Conservation (phyloP, 768 basidiomycete species). For the Suillus ampliporus region DNA sequence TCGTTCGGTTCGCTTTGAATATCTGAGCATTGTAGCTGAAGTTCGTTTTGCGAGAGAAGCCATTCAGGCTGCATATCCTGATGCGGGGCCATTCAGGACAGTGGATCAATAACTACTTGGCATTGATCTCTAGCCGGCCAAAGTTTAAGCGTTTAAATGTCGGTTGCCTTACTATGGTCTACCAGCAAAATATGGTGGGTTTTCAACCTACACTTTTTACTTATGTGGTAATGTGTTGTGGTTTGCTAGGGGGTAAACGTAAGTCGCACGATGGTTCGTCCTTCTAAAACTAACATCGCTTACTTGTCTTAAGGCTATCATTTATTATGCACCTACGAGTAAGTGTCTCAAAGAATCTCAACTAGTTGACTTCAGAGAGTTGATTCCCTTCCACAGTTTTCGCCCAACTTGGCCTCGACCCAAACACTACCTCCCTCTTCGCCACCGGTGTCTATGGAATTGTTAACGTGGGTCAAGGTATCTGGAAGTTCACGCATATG, state of each 20-base stretch:
- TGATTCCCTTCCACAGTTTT: slow-evolving; percentile 39
- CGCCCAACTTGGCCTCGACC: slow-evolving; percentile 45
- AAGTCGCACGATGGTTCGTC: slow-evolving; percentile 12
- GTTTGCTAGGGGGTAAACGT: slow-evolving; percentile 33
- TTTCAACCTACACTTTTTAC: not conserved
- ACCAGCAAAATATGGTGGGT: slow-evolving; percentile 39
- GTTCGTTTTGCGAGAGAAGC: slow-evolving; percentile 32
- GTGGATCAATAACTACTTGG: slow-evolving; percentile 29
- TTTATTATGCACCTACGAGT: slow-evolving; percentile 29
- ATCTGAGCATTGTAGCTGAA: slow-evolving; percentile 46
- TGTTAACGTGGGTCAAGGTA: slow-evolving; percentile 28
- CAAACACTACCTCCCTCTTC: slow-evolving; percentile 45
- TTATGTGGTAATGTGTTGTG: not conserved
- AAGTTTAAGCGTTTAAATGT: slow-evolving; percentile 37
- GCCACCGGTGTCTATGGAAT: slow-evolving; percentile 49
- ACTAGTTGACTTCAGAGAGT: not conserved
- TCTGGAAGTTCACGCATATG: too few relatives aligned
- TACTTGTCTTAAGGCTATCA: slow-evolving; percentile 28
- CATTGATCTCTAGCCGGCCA: slow-evolving; percentile 33
- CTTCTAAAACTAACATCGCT: slow-evolving; percentile 6
- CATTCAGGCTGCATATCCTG: slow-evolving; percentile 23
- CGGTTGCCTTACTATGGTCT: slow-evolving; percentile 38
- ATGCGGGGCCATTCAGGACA: slow-evolving; percentile 26
- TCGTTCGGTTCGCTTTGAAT: slow-evolving; percentile 42
- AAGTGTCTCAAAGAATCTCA: not conserved